Base-by-base conservation (phyloP, 768 basidiomycete species). In the Sporobolomyces phaffii region DNA sequence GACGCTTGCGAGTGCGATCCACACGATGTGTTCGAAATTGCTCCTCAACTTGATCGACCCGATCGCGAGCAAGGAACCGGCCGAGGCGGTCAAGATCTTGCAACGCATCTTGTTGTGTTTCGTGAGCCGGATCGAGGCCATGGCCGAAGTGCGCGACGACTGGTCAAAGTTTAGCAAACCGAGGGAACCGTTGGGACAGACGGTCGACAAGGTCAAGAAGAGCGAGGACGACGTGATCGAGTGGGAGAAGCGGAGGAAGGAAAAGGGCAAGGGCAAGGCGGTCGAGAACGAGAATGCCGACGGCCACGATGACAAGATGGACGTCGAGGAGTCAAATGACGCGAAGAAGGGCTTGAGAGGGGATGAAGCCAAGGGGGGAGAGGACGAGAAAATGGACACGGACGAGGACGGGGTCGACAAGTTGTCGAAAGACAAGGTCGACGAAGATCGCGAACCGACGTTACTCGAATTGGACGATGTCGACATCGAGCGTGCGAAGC, bases 1-100 rank as follows among this genome's bases (percentile, higher is more conserved):
- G 2, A 85, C 88, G 24, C 83, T 93, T 50, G 82, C 85, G 13
- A 86, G 83, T 72, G 86, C 84, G 61, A 84, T 93, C 38, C 92
- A 97, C 75, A 90, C 89, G 17, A 82, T 97, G 76, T 90, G 89
- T 70, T 87, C 88, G 58, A 98, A 97, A 78, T 86, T 96, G 79
- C 86, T 97, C 77, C 88, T 91, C 74, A 89, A 88, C 68, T 82
- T 96, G 52, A 83, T 89, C 47, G 96, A 98, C 61, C 83, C 85
- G 50, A 86, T 97, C 47, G 79, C 87, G 28, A 78, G 48, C 61
- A 73, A 82, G 34, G 92, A 94, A 77, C 80, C 83, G 28, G 81
- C 83, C 60, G 86, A 85, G 51, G 86, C 90, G 14, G 82, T 84
- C 5, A 81, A 82, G 60, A 80, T 91, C n/a, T 80, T 98, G 10